Evolutionary conservation across 2,329 filamentous ascomycete species (phyloP).

Genomic region (Eutypella sp.): DNA sequence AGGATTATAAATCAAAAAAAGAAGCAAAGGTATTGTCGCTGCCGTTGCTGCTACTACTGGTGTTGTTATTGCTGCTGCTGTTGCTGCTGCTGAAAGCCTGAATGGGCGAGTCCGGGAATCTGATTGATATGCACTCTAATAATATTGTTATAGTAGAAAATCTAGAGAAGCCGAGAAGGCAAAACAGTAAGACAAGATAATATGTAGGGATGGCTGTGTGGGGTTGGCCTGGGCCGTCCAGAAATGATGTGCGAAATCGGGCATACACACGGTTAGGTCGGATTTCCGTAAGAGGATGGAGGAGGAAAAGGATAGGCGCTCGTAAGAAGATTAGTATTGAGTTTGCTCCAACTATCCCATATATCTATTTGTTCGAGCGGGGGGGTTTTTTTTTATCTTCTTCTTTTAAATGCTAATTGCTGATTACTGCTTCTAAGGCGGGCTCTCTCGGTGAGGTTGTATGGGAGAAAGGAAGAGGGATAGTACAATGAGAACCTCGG

Average conservation of each 20-base stretch:
- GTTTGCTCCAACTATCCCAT: no score
- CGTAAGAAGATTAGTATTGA: no score
- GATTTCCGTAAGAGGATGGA: neutral
- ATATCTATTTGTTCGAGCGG: no score
- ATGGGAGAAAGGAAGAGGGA: no score
- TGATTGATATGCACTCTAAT: no score
- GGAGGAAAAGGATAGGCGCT: neutral
- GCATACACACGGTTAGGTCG: neutral
- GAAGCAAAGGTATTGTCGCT: neutral
- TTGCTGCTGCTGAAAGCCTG: no score
- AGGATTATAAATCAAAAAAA: neutral
- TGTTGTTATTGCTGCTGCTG: no score
- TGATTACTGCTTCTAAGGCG: no score
- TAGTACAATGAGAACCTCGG: no score
- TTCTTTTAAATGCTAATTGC: no score
- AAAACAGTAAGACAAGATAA: neutral
- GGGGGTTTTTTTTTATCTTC: no score
- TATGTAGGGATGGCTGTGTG: neutral
- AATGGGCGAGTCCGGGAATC: neutral
- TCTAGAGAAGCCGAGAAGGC: neutral
- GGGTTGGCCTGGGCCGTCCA: neutral
- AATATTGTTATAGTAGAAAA: neutral
- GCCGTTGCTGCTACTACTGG: neutral
- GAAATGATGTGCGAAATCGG: neutral
- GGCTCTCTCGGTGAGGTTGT: no score